Conservation (phyloP, 257 asterid species). For the Capsicum rhomboideum region DNA sequence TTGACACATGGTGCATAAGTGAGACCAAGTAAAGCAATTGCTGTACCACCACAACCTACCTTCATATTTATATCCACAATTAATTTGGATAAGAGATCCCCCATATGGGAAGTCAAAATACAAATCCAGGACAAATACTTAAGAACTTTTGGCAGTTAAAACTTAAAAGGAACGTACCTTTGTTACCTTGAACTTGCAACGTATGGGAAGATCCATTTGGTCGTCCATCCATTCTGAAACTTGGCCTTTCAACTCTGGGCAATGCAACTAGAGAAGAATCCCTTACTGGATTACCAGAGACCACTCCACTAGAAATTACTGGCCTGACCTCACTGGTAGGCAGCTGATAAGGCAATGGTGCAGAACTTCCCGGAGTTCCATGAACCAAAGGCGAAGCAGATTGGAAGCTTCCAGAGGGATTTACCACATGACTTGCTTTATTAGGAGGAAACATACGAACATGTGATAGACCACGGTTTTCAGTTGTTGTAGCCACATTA, state of each 20-base stretch:
- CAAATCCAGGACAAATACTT: neutral
- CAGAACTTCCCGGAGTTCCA: slow-evolving; percentile 30
- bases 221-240: slow-evolving; percentile 63
- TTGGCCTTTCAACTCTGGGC: slow-evolving; percentile 57
- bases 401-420: slow-evolving; percentile 45
- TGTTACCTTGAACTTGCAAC: slow-evolving; percentile 46
- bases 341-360: slow-evolving; percentile 71
- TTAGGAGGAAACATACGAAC: slow-evolving; percentile 30
- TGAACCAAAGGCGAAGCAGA: slow-evolving; percentile 41
- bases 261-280: slow-evolving; percentile 35
- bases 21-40: neutral
- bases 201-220: slow-evolving; percentile 51
- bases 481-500: slow-evolving; percentile 38
- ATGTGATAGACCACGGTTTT: slow-evolving; percentile 38
- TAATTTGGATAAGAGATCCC: neutral
- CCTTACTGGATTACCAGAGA: slow-evolving; percentile 42
- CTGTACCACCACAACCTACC: neutral
- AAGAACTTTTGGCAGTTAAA: neutral
- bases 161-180: neutral
- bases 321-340: slow-evolving; percentile 89
- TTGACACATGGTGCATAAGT: neutral
- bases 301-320: slow-evolving; percentile 38
- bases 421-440: slow-evolving; percentile 41
- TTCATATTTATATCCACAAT: neutral
- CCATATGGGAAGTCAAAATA: neutral